Evolutionary conservation across 2,329 filamentous ascomycete species (phyloP).

Genomic region (Trichoderma sp.): DNA sequence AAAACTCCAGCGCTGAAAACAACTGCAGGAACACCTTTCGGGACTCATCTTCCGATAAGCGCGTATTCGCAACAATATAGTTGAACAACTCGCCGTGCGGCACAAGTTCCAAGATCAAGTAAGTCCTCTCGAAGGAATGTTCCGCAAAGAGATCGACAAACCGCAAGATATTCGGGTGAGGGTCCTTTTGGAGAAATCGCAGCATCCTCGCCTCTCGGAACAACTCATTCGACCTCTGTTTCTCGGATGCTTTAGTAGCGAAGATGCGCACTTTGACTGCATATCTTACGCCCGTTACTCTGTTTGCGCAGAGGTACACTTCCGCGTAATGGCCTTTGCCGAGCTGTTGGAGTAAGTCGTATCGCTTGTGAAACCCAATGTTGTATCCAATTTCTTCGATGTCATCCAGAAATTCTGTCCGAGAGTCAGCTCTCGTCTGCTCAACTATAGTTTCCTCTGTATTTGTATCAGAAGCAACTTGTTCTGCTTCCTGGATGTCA

Average conservation of each 20-base stretch:
- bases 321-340: constrained; percentile 84
- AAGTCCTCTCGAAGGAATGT: constrained; percentile 73
- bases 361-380: constrained; percentile 36
- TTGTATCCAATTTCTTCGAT: neutral
- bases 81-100: constrained; percentile 89
- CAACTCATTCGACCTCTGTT: neutral
- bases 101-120: constrained; percentile 80
- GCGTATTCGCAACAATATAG: constrained; percentile 79
- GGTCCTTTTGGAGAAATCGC: neutral
- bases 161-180: neutral
- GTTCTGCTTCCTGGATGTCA: neutral
- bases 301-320: constrained; percentile 76
- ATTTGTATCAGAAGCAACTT: neutral
- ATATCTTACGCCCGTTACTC: constrained; percentile 69
- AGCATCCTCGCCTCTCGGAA: neutral
- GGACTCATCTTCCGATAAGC: constrained; percentile 73
- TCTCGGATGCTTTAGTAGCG: neutral
- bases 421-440: neutral
- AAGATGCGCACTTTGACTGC: constrained; percentile 72
- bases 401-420: neutral
- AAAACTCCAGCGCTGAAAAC: constrained; percentile 82
- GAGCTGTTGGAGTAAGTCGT: constrained; percentile 71
- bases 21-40: constrained; percentile 80
- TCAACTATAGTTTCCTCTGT: neutral
- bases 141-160: neutral